Evolutionary conservation across 2,329 filamentous ascomycete species (phyloP).

Genomic region (Botrytis byssoidea): DNA sequence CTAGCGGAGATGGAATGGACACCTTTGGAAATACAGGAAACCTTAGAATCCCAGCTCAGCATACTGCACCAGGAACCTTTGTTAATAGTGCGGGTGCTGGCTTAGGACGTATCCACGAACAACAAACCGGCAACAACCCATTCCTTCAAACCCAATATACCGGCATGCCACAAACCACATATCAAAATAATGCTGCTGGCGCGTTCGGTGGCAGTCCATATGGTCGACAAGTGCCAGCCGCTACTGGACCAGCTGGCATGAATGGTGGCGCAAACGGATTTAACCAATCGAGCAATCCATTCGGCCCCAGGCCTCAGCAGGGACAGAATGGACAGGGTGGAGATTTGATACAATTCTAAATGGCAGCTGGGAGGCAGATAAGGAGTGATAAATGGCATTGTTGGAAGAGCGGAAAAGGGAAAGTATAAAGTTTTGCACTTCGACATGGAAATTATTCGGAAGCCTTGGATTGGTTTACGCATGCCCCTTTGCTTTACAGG

Average conservation of each 20-base stretch:
- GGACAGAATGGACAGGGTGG: constrained; percentile 44
- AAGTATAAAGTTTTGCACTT: constrained; percentile 24
- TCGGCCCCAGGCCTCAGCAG: constrained; percentile 52
- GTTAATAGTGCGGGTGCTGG: constrained; percentile 91
- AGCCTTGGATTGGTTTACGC: constrained; percentile 16
- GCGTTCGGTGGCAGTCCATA: constrained; percentile 30
- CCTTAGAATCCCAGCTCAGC: constrained; percentile 89
- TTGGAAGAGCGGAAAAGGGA: constrained; percentile 8
- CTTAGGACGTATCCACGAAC: constrained; percentile 61
- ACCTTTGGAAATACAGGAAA: constrained; percentile 98
- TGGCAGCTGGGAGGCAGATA: neutral
- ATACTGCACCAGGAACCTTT: constrained; percentile 93
- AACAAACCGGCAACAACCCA: constrained; percentile 74
- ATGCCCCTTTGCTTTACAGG: constrained; percentile 12
- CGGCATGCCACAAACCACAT: constrained; percentile 64
- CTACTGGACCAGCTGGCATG: constrained; percentile 56
- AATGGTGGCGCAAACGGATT: constrained; percentile 48
- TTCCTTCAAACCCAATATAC: constrained; percentile 85
- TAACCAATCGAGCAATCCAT: constrained; percentile 50
- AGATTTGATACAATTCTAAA: constrained; percentile 39
- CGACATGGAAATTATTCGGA: constrained; percentile 8
- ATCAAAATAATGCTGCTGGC: constrained; percentile 44
- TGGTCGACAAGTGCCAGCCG: constrained; percentile 50
- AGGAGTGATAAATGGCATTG: neutral
- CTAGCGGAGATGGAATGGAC: constrained; percentile 88